phyloP scores from a whole-genome alignment of 371 early-diverging fungal genomes.

The Mortierella sp. region DNA sequence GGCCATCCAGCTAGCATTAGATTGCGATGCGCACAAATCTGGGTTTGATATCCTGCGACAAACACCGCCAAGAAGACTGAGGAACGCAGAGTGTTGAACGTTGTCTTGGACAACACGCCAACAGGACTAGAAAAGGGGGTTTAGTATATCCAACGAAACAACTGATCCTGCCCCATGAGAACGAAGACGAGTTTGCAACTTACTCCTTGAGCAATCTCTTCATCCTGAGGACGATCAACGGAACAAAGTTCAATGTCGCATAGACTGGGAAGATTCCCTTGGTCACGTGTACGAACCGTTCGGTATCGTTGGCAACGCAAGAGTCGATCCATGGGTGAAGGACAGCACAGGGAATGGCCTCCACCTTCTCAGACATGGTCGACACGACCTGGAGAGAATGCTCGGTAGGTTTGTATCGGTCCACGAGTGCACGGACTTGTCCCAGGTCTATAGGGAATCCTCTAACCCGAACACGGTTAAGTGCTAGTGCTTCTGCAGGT shows the following conservation, averaged over 20 bases:
- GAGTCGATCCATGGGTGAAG: constrained; percentile 72
- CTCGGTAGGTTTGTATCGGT: constrained; percentile 58
- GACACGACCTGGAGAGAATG: constrained; percentile 56
- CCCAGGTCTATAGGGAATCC: constrained; percentile 60
- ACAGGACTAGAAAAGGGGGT: constrained; percentile 53
- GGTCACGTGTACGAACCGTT: constrained; percentile 64
- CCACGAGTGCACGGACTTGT: constrained; percentile 55
- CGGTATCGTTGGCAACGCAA: constrained; percentile 60
- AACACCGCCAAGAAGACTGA: constrained; percentile 72
- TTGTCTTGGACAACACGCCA: constrained; percentile 59
- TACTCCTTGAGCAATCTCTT: constrained; percentile 68
- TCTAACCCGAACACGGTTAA: constrained; percentile 64
- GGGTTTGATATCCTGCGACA: constrained; percentile 67
- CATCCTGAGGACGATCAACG: constrained; percentile 68
- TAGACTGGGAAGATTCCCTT: constrained; percentile 73
- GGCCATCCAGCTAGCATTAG: constrained; percentile 54
- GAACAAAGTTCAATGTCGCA: constrained; percentile 77
- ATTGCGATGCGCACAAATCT: constrained; percentile 72
- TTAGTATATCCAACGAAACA: background rate
- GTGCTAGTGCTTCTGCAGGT: constrained; percentile 59
- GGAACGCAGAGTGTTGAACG: constrained; percentile 66
- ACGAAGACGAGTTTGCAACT: constrained; percentile 15
- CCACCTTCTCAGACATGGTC: constrained; percentile 21
- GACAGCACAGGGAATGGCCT: constrained; percentile 57
- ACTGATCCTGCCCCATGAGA: background rate